Evolutionary conservation across 2,329 filamentous ascomycete genomes (phyloP), one percentile per base, ranked within the genome.

Genomic region (Xylariaceae sp.): DNA sequence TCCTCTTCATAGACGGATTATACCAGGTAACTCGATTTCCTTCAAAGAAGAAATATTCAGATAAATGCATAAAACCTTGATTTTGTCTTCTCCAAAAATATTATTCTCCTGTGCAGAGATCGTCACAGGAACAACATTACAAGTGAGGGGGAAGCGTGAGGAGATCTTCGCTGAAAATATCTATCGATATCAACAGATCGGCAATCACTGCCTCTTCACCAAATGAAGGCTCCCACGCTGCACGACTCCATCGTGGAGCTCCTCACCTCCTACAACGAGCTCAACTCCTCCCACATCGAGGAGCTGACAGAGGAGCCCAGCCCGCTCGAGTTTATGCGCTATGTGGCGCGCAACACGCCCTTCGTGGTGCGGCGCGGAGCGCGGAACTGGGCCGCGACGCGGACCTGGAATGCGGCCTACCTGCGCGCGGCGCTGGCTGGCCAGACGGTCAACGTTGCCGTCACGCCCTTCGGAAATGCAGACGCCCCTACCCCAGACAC

Each of bases 311-410:
- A 82, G 48, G 83, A 87, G 53, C 90, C 90, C 3, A 89, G 86
- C 34, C 82, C 90, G 0, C 80, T 94, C 4, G 87, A 92, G 69
- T 93, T 93, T 71, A 88, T 92, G 85, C 83, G 88, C 67, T 88
- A 85, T 72, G 88, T 92, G 17, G 81, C 87, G 13, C 80, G 78
- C 42, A 94, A 93, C 70, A 82, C 84, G 1, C 90, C 90, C 0
- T 92, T 93, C 66, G 82, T 93, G 2, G 76, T 92, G 34, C 80
- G 87, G 44, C 76, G 79, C 7, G 88, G 80, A 2, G 88, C 88
- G 1, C 69, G 69, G 0, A 73, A 79, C 42, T 93, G 89, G 88
- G 75, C 76, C 45, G 88, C 89, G 0, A 77, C 78, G 2, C 76
- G 74, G 57, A 77, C 74, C 54, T 94, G 90, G 90, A 80, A 82